A percentile compares a stretch with the other conserved stretches of the same genome.
Evolutionary conservation across 2,329 filamentous ascomycete species (phyloP).

Genomic region (Apiospora aurea): DNA sequence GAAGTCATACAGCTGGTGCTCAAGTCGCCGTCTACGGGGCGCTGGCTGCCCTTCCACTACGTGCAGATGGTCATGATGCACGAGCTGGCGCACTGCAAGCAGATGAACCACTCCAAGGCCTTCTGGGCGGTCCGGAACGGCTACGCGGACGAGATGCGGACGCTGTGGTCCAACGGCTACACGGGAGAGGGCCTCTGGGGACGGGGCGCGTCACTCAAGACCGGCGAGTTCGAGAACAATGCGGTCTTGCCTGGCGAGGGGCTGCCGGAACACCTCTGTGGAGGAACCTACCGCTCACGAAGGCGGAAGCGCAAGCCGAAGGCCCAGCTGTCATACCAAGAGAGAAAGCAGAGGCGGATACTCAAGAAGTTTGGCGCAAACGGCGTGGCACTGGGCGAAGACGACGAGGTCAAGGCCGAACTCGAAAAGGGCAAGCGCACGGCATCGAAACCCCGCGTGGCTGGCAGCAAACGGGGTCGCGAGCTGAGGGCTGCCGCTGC

Average conservation of each 20-base stretch:
- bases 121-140: conserved; percentile 83
- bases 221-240: conserved; percentile 65
- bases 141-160: conserved; percentile 75
- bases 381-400: conserved; percentile 73
- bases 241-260: conserved; percentile 60
- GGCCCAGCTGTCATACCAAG: conserved; percentile 68
- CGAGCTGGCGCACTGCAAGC: conserved; percentile 80
- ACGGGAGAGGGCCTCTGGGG: conserved; percentile 88
- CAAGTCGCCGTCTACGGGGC: conserved; percentile 66
- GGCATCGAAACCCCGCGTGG: conserved; percentile 74
- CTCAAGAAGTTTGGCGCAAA: conserved; percentile 78
- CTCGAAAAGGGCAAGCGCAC: conserved; percentile 71
- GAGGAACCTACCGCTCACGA: conserved; percentile 75
- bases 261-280: conserved; percentile 77
- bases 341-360: conserved; percentile 75
- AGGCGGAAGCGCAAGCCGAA: conserved; percentile 63
- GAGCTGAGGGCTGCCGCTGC: conserved; percentile 81
- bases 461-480: conserved; percentile 75
- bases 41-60: conserved; percentile 82
- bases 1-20: conserved; percentile 88
- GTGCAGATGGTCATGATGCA: conserved; percentile 95
- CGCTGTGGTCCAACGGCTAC: conserved; percentile 73
- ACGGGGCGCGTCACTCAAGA: conserved; percentile 67
- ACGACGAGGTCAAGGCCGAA: conserved; percentile 69
- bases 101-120: conserved; percentile 86